Conservation (phyloP, 345 rosid genomes). For the Kandelia obovata region DNA sequence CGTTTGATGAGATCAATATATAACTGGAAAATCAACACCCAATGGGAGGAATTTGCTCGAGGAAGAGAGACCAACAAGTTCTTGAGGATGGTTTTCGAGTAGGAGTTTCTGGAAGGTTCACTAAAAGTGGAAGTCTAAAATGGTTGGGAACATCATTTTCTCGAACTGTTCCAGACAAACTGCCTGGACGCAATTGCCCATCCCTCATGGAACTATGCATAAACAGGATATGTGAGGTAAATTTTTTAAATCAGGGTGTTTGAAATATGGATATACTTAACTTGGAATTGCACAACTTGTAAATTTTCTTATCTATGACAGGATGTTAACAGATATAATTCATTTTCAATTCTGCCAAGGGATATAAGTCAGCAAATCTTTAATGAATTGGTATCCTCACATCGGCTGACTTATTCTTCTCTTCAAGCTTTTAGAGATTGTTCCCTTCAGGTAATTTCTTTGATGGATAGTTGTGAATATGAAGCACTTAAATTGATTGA, state of each 20-base stretch:
- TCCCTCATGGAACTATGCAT: slow-evolving; percentile 80
- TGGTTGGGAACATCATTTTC: slow-evolving; percentile 75
- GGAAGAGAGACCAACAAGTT: slow-evolving; percentile 68
- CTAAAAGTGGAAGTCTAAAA: slow-evolving; percentile 79
- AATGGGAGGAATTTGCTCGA: slow-evolving; percentile 98
- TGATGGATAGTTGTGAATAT: too few relatives aligned
- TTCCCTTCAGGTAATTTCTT: slow-evolving; percentile 69
- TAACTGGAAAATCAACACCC: background rate
- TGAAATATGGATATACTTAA: background rate
- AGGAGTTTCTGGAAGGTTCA: slow-evolving; percentile 47
- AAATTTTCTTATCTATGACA: slow-evolving; percentile 23
- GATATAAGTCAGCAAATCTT: slow-evolving; percentile 85
- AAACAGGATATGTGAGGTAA: slow-evolving; percentile 56
- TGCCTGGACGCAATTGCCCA: slow-evolving; percentile 44
- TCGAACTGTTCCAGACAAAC: slow-evolving; percentile 43
- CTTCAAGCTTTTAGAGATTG: slow-evolving; percentile 79
- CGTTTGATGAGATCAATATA: too few relatives aligned
- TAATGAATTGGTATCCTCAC: slow-evolving; percentile 63
- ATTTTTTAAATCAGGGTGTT: background rate
- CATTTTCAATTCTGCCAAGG: slow-evolving; percentile 69
- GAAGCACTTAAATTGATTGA: too few relatives aligned
- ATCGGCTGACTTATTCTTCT: slow-evolving; percentile 35
- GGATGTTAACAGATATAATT: slow-evolving; percentile 55
- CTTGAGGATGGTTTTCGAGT: slow-evolving; percentile 49
- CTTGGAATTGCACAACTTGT: slow-evolving; percentile 14